These are phyloP conservation scores for Scenedesmus sp. DNA, from an alignment of 163 green algal genomes.

Conservation along the genomic window DNA sequence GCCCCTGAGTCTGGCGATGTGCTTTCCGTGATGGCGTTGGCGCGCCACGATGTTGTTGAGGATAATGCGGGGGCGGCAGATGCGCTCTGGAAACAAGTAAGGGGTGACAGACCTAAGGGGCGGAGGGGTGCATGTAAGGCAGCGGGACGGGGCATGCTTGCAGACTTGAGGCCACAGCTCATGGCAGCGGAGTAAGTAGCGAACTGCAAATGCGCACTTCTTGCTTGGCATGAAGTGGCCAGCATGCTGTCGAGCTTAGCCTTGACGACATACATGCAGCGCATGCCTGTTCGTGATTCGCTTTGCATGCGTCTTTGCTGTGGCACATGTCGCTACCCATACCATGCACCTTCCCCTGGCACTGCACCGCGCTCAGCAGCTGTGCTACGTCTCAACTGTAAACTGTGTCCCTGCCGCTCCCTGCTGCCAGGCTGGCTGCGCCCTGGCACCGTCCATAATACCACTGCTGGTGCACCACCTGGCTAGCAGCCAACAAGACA, in stretches of 20 bases:
- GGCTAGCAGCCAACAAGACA: constrained; percentile 60
- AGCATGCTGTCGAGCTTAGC: no score
- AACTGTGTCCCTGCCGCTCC: not conserved
- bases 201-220: no score
- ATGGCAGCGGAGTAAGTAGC: no score
- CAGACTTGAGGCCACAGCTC: constrained; percentile 27
- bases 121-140: constrained; percentile 30
- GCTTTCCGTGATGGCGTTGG: constrained; percentile 80
- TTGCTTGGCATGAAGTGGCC: no score
- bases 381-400: not conserved
- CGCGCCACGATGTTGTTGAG: constrained; percentile 78
- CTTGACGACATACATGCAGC: no score
- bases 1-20: constrained; percentile 50
- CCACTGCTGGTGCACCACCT: constrained; percentile 50
- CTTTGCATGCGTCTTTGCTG: not conserved
- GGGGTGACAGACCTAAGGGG: constrained; percentile 26
- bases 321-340: not conserved
- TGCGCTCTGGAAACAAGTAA: constrained; percentile 76
- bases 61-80: constrained; percentile 66
- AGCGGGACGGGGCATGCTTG: not conserved
- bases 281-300: not conserved
- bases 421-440: constrained; percentile 27
- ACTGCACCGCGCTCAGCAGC: not conserved
- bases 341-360: not conserved
- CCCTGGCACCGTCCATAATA: constrained; percentile 1